These are phyloP conservation scores for Pholiota conissans DNA, from an alignment of 768 basidiomycete species.

Conservation along the genomic window DNA sequence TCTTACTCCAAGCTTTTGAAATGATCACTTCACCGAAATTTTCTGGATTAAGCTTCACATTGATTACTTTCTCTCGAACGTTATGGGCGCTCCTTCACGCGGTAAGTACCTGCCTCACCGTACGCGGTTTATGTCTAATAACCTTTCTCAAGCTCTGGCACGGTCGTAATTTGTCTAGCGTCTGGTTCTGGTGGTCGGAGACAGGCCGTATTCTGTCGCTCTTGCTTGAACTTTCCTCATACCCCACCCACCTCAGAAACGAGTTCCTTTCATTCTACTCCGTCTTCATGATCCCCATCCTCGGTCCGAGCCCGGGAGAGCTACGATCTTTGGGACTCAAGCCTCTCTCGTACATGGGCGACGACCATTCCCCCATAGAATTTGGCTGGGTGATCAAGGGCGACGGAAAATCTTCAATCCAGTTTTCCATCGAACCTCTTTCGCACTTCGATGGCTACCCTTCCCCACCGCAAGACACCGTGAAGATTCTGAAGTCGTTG, in stretches of 20 bases:
- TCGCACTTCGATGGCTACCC: slow-evolving; percentile 10
- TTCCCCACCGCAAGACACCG: slow-evolving; percentile 3
- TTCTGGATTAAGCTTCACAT: not conserved
- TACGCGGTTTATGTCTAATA: not conserved
- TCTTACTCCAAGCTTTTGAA: not conserved
- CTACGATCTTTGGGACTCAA: slow-evolving; percentile 1
- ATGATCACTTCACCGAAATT: not conserved
- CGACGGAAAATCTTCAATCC: slow-evolving; percentile 15
- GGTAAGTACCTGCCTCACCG: not conserved
- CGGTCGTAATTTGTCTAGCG: not conserved
- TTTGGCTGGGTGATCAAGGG: slow-evolving; percentile 17
- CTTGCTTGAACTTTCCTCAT: not conserved
- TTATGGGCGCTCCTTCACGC: not conserved
- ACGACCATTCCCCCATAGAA: slow-evolving; percentile 18
- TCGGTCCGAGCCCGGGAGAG: slow-evolving; percentile 13
- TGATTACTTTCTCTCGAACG: not conserved
- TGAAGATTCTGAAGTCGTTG: slow-evolving; percentile 4
- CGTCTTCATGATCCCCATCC: slow-evolving; percentile 8
- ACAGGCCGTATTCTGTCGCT: not conserved
- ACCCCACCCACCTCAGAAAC: not conserved
- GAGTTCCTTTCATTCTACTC: slow-evolving; percentile 5
- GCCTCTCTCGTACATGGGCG: slow-evolving; percentile 15
- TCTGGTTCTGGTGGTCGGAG: slow-evolving; percentile 3
- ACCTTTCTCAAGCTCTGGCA: not conserved
- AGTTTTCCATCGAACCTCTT: slow-evolving; percentile 17